Evolutionary conservation across 352 stramenopile species (phyloP).

Genomic region (Elongisporangium anandrum): DNA sequence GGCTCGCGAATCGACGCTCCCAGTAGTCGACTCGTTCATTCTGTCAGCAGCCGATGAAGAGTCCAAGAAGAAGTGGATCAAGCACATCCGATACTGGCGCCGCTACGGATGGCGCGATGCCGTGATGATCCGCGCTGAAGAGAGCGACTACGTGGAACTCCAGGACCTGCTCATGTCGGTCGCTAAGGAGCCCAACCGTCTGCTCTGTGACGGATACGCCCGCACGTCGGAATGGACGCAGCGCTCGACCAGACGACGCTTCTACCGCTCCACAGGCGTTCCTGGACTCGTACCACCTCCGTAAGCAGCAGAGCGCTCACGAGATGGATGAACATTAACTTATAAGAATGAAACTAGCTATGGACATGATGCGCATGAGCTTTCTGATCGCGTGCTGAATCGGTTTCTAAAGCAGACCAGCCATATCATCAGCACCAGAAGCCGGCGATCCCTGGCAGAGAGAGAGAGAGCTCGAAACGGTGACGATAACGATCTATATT

Average conservation of each 20-base stretch:
- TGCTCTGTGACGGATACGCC: neutral
- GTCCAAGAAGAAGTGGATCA: conserved; percentile 57
- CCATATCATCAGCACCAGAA: neutral
- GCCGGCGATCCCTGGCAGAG: neutral
- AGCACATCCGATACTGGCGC: conserved; percentile 60
- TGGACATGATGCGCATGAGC: neutral
- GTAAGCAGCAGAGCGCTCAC: neutral
- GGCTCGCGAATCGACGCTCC: neutral
- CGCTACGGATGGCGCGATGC: conserved; percentile 68
- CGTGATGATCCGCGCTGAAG: conserved; percentile 29
- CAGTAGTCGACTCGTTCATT: conserved; percentile 37
- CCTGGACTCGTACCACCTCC: conserved; percentile 2
- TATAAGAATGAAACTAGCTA: neutral
- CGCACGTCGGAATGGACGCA: neutral
- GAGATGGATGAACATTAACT: neutral
- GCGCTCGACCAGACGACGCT: conserved; percentile 4
- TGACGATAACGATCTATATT: neutral
- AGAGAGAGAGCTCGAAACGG: neutral
- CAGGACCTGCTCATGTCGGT: conserved; percentile 21
- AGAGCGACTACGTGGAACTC: conserved; percentile 32
- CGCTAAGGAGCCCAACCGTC: conserved; percentile 17
- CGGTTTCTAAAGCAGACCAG: neutral
- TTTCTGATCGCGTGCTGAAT: neutral
- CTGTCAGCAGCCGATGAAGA: conserved; percentile 39
- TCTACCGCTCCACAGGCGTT: conserved; percentile 3